Evolutionary conservation across 768 basidiomycete species (phyloP), one percentile per base, ranked within the genome.

Genomic region (Rhizopogon roseolus): DNA sequence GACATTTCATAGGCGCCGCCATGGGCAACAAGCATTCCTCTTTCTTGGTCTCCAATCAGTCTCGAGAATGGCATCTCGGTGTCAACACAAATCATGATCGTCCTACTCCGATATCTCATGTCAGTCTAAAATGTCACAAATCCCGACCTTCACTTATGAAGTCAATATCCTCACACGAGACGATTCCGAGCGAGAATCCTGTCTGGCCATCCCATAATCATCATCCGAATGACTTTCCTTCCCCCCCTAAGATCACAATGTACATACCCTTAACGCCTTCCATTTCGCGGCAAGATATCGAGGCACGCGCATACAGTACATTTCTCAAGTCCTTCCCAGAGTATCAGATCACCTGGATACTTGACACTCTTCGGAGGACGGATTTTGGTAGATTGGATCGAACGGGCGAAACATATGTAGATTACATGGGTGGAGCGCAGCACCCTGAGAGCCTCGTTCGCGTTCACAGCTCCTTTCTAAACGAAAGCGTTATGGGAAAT

Each of bases 381-480:
- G 86, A 90, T 65, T 87, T 80, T 58, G 55, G 73, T 5, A 71
- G 86, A 49, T 73, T 88, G 41, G 80, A 84, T 56, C 77, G 76
- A 11, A 71, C 73, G 8, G 81, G 81, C 6, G 88, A 91, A 71
- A 86, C 84, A 8, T 92, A 92, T 55, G 85, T 90, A 56, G 90
- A 93, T 62, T 92, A 88, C 58, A 92, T 92, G 88, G 90, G 90
- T 29, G 89, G 87, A 22, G 80, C 87, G 0, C 73, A 92, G 34
- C 90, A 89, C 58, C 90, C 90, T 10, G 86, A 89, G 60, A 86
- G 83, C 60, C 80, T 93, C 34, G 79, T 92, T 54, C 78, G 77
- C 38, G 80, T 82, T 9, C 88, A 91, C 59, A 76, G 82, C 39
- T 79, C 81, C 48, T 90, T 91, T 63, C 77, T 93, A 32, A 81